These are phyloP conservation scores for Aspergillus amoenus DNA, from an alignment of 2,329 filamentous ascomycete genomes.

Conservation along the genomic window DNA sequence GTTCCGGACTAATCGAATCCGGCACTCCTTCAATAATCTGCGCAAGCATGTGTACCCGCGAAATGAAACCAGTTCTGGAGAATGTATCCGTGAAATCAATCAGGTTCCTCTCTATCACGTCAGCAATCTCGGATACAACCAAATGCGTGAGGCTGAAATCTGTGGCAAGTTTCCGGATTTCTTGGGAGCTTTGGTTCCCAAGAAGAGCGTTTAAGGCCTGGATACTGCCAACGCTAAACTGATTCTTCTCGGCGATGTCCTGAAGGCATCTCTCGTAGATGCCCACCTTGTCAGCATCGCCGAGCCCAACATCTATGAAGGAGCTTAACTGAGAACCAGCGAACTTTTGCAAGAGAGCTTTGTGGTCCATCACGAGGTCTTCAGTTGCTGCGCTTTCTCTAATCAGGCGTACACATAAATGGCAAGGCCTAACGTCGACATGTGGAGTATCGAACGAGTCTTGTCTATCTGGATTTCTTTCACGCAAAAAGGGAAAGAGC, in stretches of 20 bases:
- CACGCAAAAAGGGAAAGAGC: constrained; percentile 53
- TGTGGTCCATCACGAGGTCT: constrained; percentile 55
- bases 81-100: constrained; percentile 40
- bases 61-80: constrained; percentile 46
- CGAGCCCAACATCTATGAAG: constrained; percentile 59
- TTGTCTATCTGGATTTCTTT: constrained; percentile 41
- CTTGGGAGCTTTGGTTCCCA: constrained; percentile 43
- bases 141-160: constrained; percentile 63
- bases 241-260: constrained; percentile 64
- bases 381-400: constrained; percentile 66
- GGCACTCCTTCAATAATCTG: constrained; percentile 62
- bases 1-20: constrained; percentile 59
- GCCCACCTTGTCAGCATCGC: constrained; percentile 55
- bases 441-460: constrained; percentile 24
- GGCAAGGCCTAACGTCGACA: constrained; percentile 48
- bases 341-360: constrained; percentile 63
- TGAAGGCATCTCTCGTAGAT: constrained; percentile 67
- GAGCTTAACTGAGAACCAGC: constrained; percentile 61
- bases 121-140: constrained; percentile 64
- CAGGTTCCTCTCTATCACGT: constrained; percentile 49
- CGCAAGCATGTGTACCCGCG: constrained; percentile 60
- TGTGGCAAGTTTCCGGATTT: constrained; percentile 58
- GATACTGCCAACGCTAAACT: constrained; percentile 70
- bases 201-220: constrained; percentile 58
- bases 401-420: constrained; percentile 65